These are phyloP conservation scores for Malassezia dermatis DNA, from an alignment of 1,284 basidiomycete genomes.

Conservation along the genomic window DNA sequence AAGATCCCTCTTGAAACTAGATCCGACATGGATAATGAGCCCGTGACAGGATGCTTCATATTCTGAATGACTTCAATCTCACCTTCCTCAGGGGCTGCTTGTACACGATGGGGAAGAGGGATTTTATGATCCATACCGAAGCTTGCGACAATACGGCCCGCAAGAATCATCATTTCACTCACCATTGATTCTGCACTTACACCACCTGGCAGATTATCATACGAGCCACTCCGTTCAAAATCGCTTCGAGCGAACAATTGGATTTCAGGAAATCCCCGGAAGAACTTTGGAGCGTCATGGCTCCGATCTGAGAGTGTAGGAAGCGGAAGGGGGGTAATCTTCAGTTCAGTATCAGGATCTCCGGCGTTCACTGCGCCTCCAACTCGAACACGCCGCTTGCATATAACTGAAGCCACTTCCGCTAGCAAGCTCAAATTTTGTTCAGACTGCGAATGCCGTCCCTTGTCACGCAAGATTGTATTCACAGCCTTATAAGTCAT, in stretches of 20 bases:
- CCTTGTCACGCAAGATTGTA: background rate
- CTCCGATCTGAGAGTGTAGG: background rate
- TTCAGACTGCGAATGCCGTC: background rate
- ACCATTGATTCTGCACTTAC: slow-evolving; percentile 52
- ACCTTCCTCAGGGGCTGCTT: slow-evolving; percentile 48
- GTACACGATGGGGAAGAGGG: slow-evolving; percentile 59
- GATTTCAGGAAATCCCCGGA: slow-evolving; percentile 25
- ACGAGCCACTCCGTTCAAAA: slow-evolving; percentile 3
- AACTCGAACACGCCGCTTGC: background rate
- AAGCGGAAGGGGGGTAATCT: slow-evolving; percentile 4
- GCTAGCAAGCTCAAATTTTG: background rate
- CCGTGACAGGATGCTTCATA: slow-evolving; percentile 14
- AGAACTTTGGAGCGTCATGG: slow-evolving; percentile 20
- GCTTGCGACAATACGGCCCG: slow-evolving; percentile 64
- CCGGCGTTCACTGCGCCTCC: slow-evolving; percentile 6
- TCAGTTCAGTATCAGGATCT: background rate
- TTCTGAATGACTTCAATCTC: slow-evolving; percentile 34
- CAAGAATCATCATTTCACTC: slow-evolving; percentile 73
- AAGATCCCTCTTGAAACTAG: slow-evolving; percentile 14
- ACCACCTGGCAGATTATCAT: slow-evolving; percentile 13
- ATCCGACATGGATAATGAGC: slow-evolving; percentile 15
- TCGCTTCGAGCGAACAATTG: background rate
- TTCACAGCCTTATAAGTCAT: slow-evolving; percentile 63
- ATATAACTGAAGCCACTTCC: background rate
- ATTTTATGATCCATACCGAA: slow-evolving; percentile 60